phyloP scores from a whole-genome alignment of 1,284 basidiomycete species.

The Boletus calvinii region DNA sequence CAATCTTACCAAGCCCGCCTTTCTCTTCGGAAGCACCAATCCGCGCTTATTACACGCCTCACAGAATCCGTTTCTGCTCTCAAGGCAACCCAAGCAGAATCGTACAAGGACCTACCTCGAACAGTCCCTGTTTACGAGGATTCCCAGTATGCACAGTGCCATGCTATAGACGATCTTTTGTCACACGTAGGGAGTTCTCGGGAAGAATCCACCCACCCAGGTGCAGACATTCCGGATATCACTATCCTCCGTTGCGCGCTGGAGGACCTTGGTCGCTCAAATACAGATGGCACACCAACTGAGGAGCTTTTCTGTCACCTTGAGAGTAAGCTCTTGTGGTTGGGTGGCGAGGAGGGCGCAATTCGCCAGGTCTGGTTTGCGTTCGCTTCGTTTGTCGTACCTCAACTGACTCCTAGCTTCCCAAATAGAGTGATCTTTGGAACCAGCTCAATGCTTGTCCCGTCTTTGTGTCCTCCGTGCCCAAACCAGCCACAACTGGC shows the following conservation, averaged over 20 bases:
- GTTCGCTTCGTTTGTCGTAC: background rate
- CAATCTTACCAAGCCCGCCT: constrained; percentile 58
- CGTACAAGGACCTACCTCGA: constrained; percentile 55
- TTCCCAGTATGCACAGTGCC: constrained; percentile 43
- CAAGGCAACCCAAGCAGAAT: constrained; percentile 52
- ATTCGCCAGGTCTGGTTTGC: constrained; percentile 47
- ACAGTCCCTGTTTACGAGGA: constrained; percentile 50
- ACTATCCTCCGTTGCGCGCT: constrained; percentile 64
- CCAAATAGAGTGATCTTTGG: constrained; percentile 55
- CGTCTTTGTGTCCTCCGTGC: constrained; percentile 41
- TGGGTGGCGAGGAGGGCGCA: constrained; percentile 44
- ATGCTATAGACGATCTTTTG: constrained; percentile 48
- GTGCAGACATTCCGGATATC: constrained; percentile 44
- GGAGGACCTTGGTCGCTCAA: constrained; percentile 44
- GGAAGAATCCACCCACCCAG: constrained; percentile 30
- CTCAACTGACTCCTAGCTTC: background rate
- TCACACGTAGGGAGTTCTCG: constrained; percentile 26
- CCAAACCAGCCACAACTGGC: constrained; percentile 12
- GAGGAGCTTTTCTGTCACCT: constrained; percentile 59
- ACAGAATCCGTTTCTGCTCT: constrained; percentile 50
- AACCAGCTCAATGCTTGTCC: constrained; percentile 53
- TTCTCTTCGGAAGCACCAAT: constrained; percentile 59
- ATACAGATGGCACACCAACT: constrained; percentile 45
- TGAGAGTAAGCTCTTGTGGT: constrained; percentile 55
- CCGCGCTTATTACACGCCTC: constrained; percentile 51